Evolutionary conservation across 352 stramenopile genomes (phyloP).

Genomic region (Globisporangium barbulae): DNA sequence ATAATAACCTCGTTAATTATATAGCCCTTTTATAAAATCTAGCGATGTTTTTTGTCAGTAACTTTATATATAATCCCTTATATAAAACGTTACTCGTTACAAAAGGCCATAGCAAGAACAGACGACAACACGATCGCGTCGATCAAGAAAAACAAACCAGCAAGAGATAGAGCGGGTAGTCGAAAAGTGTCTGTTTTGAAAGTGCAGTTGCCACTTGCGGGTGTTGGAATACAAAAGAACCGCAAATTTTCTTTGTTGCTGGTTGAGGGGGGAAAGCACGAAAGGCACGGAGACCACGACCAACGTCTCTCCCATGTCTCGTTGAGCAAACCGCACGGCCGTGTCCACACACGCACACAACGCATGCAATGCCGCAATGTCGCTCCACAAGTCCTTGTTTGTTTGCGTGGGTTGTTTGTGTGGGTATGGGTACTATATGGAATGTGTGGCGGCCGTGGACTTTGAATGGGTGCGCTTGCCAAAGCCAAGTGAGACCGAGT

Average conservation of each 20-base stretch:
- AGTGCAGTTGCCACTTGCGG: not conserved
- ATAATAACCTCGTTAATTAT: not conserved
- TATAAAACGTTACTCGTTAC: not conserved
- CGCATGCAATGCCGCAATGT: no score
- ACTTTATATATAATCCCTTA: not conserved
- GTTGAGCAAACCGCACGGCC: not conserved
- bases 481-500: not conserved
- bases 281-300: not conserved
- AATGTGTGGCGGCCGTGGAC: not conserved
- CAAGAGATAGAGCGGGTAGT: not conserved
- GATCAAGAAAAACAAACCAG: constrained; percentile 6
- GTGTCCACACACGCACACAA: no score
- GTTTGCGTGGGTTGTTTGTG: not conserved
- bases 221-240: not conserved
- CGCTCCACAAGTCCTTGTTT: not conserved
- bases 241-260: not conserved
- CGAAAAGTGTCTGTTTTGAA: not conserved
- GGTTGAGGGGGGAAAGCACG: not conserved
- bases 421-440: not conserved
- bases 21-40: not conserved
- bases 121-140: not conserved
- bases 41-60: not conserved
- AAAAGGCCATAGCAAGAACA: not conserved
- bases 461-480: not conserved
- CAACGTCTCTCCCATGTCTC: not conserved